These are phyloP conservation scores for Ogataea populi-albae DNA, from an alignment of 805 yeast genomes.

Conservation along the genomic window DNA sequence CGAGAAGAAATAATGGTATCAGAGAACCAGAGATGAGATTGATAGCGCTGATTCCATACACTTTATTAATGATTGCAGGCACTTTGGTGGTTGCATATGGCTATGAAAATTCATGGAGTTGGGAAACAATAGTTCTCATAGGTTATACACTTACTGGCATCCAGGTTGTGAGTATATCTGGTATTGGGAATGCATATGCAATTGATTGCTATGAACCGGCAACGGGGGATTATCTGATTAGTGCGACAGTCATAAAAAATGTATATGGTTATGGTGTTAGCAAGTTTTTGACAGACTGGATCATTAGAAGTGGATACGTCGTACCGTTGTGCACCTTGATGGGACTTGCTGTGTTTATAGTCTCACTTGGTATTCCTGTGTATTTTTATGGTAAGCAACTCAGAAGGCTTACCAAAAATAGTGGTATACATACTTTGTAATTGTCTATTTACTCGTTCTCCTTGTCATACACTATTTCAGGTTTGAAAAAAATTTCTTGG, in stretches of 20 bases:
- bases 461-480: too few species aligned
- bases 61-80: slow-evolving; percentile 3
- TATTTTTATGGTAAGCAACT: slow-evolving; percentile 20
- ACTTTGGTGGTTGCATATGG: slow-evolving; percentile 6
- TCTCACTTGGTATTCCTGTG: slow-evolving; percentile 8
- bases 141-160: slow-evolving; percentile 7
- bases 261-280: slow-evolving; percentile 8
- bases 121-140: slow-evolving; percentile 4
- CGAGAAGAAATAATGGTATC: slow-evolving; percentile 40
- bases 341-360: slow-evolving; percentile 1
- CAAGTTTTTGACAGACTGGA: slow-evolving; percentile 5
- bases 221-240: slow-evolving; percentile 8
- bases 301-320: slow-evolving; percentile 5
- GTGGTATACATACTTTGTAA: slow-evolving; percentile 4
- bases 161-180: slow-evolving; percentile 6
- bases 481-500: too few species aligned
- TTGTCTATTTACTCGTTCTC: background rate
- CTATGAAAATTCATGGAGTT: slow-evolving; percentile 5
- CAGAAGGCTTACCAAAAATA: slow-evolving; percentile 19
- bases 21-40: slow-evolving; percentile 44
- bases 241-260: slow-evolving; percentile 8
- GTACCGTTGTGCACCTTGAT: slow-evolving; percentile 3
- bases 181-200: slow-evolving; percentile 8
- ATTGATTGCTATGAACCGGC: slow-evolving; percentile 9
- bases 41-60: slow-evolving; percentile 6